Conservation (phyloP, 2,329 filamentous ascomycete genomes). For the Penicillium sp. region DNA sequence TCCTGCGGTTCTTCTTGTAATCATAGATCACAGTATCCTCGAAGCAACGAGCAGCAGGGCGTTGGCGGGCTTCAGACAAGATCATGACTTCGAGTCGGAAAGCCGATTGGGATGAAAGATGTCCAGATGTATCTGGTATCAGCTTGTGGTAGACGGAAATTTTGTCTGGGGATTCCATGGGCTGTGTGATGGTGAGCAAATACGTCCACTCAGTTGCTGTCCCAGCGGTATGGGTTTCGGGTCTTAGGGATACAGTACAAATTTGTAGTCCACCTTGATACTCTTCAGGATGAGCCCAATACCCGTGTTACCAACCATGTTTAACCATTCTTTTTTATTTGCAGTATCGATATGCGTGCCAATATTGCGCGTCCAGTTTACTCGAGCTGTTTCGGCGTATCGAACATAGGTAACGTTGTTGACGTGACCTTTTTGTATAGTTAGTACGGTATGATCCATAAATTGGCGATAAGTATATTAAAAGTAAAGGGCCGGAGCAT, state of each 20-base stretch:
- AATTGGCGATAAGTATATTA: not conserved
- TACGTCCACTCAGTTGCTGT: not conserved
- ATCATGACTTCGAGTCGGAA: slow-evolving; percentile 59
- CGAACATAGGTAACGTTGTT: slow-evolving; percentile 83
- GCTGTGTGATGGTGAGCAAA: slow-evolving; percentile 48
- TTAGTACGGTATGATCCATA: not conserved
- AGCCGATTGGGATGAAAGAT: slow-evolving; percentile 29
- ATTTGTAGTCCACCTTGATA: slow-evolving; percentile 82
- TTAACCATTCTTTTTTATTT: slow-evolving; percentile 63
- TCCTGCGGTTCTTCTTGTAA: slow-evolving; percentile 60
- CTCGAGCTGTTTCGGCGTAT: slow-evolving; percentile 76
- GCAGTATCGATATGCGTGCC: slow-evolving; percentile 60
- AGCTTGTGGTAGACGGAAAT: slow-evolving; percentile 84
- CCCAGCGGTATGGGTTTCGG: not conserved
- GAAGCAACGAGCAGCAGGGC: slow-evolving; percentile 68
- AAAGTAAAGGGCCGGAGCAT: slow-evolving; percentile 8
- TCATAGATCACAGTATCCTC: slow-evolving; percentile 83
- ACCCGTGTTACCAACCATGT: slow-evolving; percentile 64
- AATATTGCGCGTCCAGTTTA: slow-evolving; percentile 75
- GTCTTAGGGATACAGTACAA: slow-evolving; percentile 51
- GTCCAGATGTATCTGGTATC: slow-evolving; percentile 48
- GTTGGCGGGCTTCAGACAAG: slow-evolving; percentile 70
- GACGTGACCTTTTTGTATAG: slow-evolving; percentile 62
- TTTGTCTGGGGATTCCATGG: slow-evolving; percentile 78
- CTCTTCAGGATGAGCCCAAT: slow-evolving; percentile 75